A percentile compares a stretch with the other conserved stretches of the same genome.
phyloP scores from a whole-genome alignment of 495 filamentous ascomycete species.

The Rusavskia elegans region DNA sequence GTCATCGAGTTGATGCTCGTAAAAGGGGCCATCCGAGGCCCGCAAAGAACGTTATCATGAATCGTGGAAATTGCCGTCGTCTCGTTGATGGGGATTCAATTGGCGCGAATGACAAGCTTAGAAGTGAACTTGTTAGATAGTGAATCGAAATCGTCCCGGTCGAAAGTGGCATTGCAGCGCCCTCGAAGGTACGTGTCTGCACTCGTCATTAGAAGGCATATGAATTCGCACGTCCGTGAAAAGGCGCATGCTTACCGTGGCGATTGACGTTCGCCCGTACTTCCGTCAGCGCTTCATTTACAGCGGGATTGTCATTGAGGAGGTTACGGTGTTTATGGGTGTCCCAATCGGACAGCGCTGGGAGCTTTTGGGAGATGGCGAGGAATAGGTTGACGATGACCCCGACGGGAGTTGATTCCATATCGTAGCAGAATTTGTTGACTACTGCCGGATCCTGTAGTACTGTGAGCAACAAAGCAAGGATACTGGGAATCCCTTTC shows the following conservation, averaged over 20 bases:
- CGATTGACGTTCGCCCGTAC: constrained; percentile 74
- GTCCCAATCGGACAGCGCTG: constrained; percentile 82
- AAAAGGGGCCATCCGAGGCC: too few relatives aligned
- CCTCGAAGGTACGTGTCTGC: constrained; percentile 43
- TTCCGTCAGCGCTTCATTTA: constrained; percentile 89
- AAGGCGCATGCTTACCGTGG: constrained; percentile 48
- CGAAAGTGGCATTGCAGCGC: constrained; percentile 53
- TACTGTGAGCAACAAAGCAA: not conserved
- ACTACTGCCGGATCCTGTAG: constrained; percentile 53
- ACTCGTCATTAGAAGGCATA: constrained; percentile 14
- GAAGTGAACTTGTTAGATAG: constrained; percentile 90
- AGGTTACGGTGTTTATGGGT: constrained; percentile 72
- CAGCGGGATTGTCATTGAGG: constrained; percentile 71
- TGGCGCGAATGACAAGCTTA: constrained; percentile 84
- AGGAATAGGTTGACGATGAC: constrained; percentile 91
- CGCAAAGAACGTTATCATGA: not conserved
- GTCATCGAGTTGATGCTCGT: too few relatives aligned
- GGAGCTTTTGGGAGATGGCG: constrained; percentile 87
- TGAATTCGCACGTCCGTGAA: not conserved
- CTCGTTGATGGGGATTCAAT: constrained; percentile 30
- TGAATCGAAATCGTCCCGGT: constrained; percentile 80
- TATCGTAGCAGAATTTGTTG: constrained; percentile 82
- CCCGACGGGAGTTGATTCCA: constrained; percentile 86
- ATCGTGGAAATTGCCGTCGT: not conserved
- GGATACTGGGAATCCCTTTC: constrained; percentile 4